Base-by-base conservation (phyloP, 1,284 basidiomycete genomes). In the Crucibulum parvulum region DNA sequence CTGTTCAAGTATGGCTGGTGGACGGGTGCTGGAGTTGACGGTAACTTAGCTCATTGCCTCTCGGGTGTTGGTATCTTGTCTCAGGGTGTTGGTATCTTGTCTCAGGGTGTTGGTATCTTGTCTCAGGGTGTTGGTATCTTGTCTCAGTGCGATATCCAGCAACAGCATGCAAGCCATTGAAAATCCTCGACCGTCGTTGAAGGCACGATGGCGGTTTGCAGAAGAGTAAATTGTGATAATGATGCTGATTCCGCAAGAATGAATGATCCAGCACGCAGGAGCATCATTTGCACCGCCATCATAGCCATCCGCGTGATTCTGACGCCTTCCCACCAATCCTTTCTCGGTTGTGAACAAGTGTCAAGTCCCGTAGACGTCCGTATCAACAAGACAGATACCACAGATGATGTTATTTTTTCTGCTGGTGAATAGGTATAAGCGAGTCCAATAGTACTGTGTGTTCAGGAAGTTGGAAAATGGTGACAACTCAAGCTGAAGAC, bases 101-200 rank as follows among this genome's bases (percentile, higher is more conserved):
- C 38, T 46, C 31, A 36, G 55, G 53, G 7, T 51, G n/a, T n/a
- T n/a, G n/a, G n/a, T n/a, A n/a, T n/a, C n/a, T n/a, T n/a, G n/a
- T n/a, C n/a, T n/a, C n/a, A n/a, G n/a, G n/a, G n/a, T n/a, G n/a
- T n/a, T n/a, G n/a, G n/a, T n/a, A n/a, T n/a, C n/a, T n/a, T n/a
- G n/a, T n/a, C n/a, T n/a, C n/a, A n/a, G n/a, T n/a, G n/a, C n/a
- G 47, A 36, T 56, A 61, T 34, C 55, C 36, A 15, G 57, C 24
- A 3, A 57, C 55, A 4, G 59, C 55, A 51, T 61, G 59, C 51
- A 61, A 13, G 10, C 59, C 59, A 35, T 57, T 52, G 55, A 61
- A 16, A 47, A 34, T 56, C 24, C 46, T 15, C 41, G 43, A 51
- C 59, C 57, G 6, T 50, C 51, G n/a, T 38, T 55, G 16, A 52